Evolutionary conservation across 441 rosid genomes (phyloP), one percentile per base, ranked within the genome.

Genomic region (Aquilaria agallochum): DNA sequence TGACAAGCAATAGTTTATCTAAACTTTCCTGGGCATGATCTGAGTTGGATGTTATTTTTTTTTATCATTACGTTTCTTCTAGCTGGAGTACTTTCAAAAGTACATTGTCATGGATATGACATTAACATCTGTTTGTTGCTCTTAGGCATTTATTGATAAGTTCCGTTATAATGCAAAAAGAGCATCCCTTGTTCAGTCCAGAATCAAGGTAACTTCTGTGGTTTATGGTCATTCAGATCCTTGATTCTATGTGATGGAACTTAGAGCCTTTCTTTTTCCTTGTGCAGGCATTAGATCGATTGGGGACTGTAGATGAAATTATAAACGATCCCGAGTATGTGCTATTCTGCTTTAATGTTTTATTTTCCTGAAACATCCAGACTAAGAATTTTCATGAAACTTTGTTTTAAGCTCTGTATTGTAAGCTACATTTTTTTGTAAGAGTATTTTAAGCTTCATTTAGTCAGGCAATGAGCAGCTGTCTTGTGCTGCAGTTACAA

Each of bases 111-210:
- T 31, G 49, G 27, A 40, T 48, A 8, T 57, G 56, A 50, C 50
- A 40, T 31, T n/a, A 8, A 42, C 30, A 4, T 65, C 9, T 4
- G 11, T 45, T 32, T 65, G 9, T 52, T 14, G 4, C 42, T 12
- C 47, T 80, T 89, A 94, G 97, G 77, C 95, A 50, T 94, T 94
- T 76, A 91, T 94, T 66, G 99, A 94, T 77, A 94, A 94, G 80
- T 94, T 94, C 78, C 96, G 99, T 47, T 94, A 83, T 73, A 94
- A 94, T 76, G 99, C 99, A 55, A 94, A 94, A 77, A 91, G 99
- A 80, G 99, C 99, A 57, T 86, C 99, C 40, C 99, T 94, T 74
- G 99, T 94, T 71, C 99, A 94, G 83, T 94, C 99, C 60, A 84
- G 97, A 83, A 91, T 94, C 76, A 94, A 94, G 99, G 99, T 94